Conservation (phyloP, 495 filamentous ascomycete species). For the Aspergillus homomorphus region DNA sequence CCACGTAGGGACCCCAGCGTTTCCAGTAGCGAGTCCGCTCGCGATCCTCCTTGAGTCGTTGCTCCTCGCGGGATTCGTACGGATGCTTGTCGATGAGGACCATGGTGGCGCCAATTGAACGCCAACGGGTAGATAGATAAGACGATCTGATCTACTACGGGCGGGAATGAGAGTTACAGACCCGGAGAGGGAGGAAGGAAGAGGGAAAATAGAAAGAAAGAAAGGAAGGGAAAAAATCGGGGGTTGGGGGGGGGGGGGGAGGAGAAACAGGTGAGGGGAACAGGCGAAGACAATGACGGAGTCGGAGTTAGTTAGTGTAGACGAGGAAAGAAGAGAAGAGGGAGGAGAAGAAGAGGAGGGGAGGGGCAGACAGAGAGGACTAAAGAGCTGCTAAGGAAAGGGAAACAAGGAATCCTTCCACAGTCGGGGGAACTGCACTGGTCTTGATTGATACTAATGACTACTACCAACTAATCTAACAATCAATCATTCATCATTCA, state of each 20-base stretch:
- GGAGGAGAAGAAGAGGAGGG: not conserved
- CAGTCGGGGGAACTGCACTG: not conserved
- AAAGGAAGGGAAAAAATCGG: not conserved
- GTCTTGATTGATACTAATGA: not conserved
- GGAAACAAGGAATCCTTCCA: not conserved
- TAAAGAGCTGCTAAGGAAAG: too few relatives aligned
- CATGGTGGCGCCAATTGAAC: conserved; percentile 50
- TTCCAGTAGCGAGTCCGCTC: conserved; percentile 87
- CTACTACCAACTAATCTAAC: too few relatives aligned
- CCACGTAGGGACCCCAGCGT: conserved; percentile 71
- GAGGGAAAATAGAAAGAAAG: conserved; percentile 1
- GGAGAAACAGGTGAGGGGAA: not conserved
- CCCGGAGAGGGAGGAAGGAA: conserved; percentile 1
- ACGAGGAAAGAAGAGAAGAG: not conserved
- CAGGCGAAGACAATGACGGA: not conserved
- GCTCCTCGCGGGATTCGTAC: conserved; percentile 83
- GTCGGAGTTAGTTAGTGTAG: not conserved
- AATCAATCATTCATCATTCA: not conserved
- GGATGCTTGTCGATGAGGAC: conserved; percentile 82
- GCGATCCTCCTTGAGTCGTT: conserved; percentile 79
- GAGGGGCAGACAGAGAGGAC: conserved; percentile 5
- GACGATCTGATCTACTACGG: not conserved
- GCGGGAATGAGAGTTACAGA: conserved; percentile 9
- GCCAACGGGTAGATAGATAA: conserved; percentile 4
- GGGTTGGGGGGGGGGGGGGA: not conserved